A percentile compares a stretch with the other conserved stretches of the same genome.
Evolutionary conservation across 2,329 filamentous ascomycete species (phyloP).

Genomic region (Fusarium poae): DNA sequence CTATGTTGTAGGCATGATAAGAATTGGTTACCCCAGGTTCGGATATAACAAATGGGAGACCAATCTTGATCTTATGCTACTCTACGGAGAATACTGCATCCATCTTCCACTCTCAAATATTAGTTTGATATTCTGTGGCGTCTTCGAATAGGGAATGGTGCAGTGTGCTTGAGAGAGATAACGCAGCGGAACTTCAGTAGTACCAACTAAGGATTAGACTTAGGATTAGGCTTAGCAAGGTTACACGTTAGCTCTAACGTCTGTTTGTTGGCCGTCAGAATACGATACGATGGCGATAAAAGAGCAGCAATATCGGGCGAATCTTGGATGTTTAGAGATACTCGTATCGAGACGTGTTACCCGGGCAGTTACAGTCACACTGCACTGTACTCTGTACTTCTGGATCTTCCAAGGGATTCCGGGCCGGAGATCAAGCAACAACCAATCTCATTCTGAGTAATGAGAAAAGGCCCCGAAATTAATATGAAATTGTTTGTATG

Average conservation of each 20-base stretch:
- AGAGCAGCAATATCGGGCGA: background rate
- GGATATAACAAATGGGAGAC: background rate
- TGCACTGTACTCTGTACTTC: background rate
- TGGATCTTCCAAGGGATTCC: slow-evolving; percentile 13
- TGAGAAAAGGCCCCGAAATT: slow-evolving; percentile 29
- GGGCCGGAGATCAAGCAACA: slow-evolving; percentile 31
- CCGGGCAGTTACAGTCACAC: slow-evolving; percentile 5
- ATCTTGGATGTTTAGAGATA: background rate
- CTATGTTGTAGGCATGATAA: background rate
- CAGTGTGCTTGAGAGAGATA: slow-evolving; percentile 4
- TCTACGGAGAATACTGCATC: background rate
- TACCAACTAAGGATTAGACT: background rate
- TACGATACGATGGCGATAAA: background rate
- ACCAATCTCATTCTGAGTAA: slow-evolving; percentile 31
- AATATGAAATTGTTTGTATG: slow-evolving; percentile 21
- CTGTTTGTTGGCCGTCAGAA: background rate
- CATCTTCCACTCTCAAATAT: background rate
- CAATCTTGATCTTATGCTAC: slow-evolving; percentile 4
- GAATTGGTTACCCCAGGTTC: background rate
- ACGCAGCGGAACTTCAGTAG: background rate
- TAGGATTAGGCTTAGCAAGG: background rate
- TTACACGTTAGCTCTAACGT: slow-evolving; percentile 19
- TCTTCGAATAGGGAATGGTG: slow-evolving; percentile 13
- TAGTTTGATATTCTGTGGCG: slow-evolving; percentile 14
- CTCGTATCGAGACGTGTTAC: slow-evolving; percentile 14